phyloP scores from a whole-genome alignment of 768 basidiomycete species.

The Pulveroboletus frians region DNA sequence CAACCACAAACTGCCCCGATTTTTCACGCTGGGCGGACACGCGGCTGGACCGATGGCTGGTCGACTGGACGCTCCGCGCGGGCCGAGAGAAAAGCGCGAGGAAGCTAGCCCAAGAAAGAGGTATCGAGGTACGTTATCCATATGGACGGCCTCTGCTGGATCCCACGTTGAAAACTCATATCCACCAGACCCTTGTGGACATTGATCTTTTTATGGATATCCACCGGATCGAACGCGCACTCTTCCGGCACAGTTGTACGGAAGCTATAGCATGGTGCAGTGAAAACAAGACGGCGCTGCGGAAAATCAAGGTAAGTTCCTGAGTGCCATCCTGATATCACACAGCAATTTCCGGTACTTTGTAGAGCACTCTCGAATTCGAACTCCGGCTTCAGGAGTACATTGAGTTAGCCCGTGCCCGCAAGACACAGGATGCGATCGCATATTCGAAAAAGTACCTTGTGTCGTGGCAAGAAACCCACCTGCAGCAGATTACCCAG shows the following conservation, averaged over 20 bases:
- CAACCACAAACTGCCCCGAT: constrained; percentile 47
- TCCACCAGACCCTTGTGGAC: constrained; percentile 72
- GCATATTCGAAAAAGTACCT: constrained; percentile 80
- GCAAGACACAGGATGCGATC: constrained; percentile 71
- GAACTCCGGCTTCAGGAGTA: constrained; percentile 94
- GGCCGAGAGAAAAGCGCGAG: constrained; percentile 76
- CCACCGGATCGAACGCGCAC: constrained; percentile 75
- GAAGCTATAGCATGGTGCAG: constrained; percentile 95
- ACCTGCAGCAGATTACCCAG: constrained; percentile 70
- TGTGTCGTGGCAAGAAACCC: constrained; percentile 75
- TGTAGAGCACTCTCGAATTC: constrained; percentile 91
- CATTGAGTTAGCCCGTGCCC: constrained; percentile 78
- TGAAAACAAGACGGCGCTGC: constrained; percentile 89
- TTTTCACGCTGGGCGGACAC: constrained; percentile 75
- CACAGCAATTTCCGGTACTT: constrained; percentile 15
- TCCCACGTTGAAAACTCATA: constrained; percentile 15
- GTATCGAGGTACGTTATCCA: constrained; percentile 62
- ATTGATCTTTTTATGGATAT: constrained; percentile 90
- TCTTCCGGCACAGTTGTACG: constrained; percentile 68
- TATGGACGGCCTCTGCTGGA: constrained; percentile 13
- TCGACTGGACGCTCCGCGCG: constrained; percentile 85
- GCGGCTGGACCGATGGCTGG: constrained; percentile 81
- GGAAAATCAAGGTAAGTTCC: constrained; percentile 74
- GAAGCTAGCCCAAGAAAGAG: constrained; percentile 67
- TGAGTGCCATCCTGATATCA: constrained; percentile 6